phyloP scores from a whole-genome alignment of 805 yeast genomes.

The Yarrowia porcina region DNA sequence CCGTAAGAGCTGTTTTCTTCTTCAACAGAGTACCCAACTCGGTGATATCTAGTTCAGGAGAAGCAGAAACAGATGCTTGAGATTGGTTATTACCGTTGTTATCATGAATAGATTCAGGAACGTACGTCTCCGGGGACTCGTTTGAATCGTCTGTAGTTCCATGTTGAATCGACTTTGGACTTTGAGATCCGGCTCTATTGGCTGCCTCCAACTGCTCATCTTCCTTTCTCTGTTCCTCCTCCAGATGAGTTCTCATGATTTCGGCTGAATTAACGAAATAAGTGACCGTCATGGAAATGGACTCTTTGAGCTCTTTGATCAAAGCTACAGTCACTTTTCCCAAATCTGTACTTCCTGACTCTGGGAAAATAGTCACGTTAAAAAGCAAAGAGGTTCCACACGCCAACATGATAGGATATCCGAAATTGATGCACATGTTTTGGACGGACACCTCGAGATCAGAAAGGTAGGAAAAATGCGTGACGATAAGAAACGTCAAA shows the following conservation, averaged over 20 bases:
- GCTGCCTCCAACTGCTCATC: not conserved
- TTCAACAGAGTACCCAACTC: constrained; percentile 40
- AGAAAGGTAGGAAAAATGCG: constrained; percentile 48
- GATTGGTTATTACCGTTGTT: not conserved
- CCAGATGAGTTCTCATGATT: not conserved
- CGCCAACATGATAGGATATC: constrained; percentile 48
- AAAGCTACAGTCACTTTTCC: constrained; percentile 46
- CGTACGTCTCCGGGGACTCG: constrained; percentile 12
- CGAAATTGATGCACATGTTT: constrained; percentile 40
- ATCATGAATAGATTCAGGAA: not conserved
- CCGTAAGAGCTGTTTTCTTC: constrained; percentile 38
- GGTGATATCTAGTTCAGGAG: constrained; percentile 30
- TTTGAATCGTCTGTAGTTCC: not conserved
- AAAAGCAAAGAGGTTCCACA: constrained; percentile 46
- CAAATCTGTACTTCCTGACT: constrained; percentile 50
- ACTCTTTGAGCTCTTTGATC: constrained; percentile 43
- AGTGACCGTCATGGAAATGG: constrained; percentile 42
- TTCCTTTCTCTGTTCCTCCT: not conserved
- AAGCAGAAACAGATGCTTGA: not conserved
- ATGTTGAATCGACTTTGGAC: not conserved
- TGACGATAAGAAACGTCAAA: constrained; percentile 44
- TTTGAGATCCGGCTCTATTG: not conserved
- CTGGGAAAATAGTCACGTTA: constrained; percentile 48
- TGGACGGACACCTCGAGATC: constrained; percentile 38
- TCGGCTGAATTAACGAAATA: constrained; percentile 38